Evolutionary conservation across 2,329 filamentous ascomycete species (phyloP), one percentile per base, ranked within the genome.

Genomic region (Sordariomycetes sp.): DNA sequence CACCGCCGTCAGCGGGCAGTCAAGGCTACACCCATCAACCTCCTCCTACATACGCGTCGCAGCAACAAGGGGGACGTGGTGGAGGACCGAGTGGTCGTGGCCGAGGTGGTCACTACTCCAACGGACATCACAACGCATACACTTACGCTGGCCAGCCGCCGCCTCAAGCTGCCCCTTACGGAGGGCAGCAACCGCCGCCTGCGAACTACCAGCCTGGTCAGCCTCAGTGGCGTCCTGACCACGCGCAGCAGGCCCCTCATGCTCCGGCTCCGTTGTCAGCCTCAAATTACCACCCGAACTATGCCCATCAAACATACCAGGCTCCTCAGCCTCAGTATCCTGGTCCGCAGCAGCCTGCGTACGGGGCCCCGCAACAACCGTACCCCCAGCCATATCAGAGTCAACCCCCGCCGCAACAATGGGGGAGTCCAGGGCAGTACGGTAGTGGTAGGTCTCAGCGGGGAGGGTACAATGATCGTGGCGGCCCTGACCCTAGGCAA

Each of bases 271-370:
- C 69, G 19, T 54, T 76, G 21, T 63, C 70, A 32, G 55, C 68
- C 21, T 59, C 66, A 39, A 72, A 70, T 45, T 76, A 76, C 45
- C 72, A 75, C 42, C 70, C 70, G 21, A 74, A 71, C 51, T 78
- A 75, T 47, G 64, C 71, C 25, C 66, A 68, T 26, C 75, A 76
- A 44, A 52, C 61, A 8, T 78, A 75, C n/a, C n/a, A n/a, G n/a
- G n/a, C n/a, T 20, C 21, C 29, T 8, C 48, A 54, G 29, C 37
- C 59, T 17, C 59, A 64, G 34, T 61, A 63, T 38, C 46, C 57
- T 10, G n/a, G n/a, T n/a, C n/a, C n/a, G n/a, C 67, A 67, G 39
- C 64, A 64, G 34, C 56, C 63, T 24, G 52, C 60, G 11, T 70
- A 70, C 40, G n/a, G n/a, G n/a, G 54, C 53, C 10, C 50, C 59